Evolutionary conservation across 768 basidiomycete genomes (phyloP), one percentile per base, ranked within the genome.

Genomic region (Rickenella mellea): DNA sequence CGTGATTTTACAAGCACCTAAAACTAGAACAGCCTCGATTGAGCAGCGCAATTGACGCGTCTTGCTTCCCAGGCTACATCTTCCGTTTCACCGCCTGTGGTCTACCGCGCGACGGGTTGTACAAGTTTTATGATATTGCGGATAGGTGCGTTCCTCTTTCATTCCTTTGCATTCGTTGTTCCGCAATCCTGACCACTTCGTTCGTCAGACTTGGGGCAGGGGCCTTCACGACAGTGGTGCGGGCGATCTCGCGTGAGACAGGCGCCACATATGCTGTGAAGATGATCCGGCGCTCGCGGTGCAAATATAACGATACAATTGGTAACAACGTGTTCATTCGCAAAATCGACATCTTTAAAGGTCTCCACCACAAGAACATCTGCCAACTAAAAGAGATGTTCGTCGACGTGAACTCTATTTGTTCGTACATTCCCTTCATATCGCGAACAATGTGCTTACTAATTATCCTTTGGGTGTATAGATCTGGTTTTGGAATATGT

Each of bases 201-300:
- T n/a, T n/a, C n/a, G n/a, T n/a, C n/a, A n/a, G n/a, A n/a, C 74
- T 97, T 3, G 93, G 94, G 41, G 82, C 81, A 51, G 94, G 94
- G 7, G 80, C 88, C 2, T 98, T 96, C 56, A 94, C 91, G 4
- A 83, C 82, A 8, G 93, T 97, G 17, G 74, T 81, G 66, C 85
- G 83, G 57, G 91, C 86, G 1, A 67, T 92, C 33, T 72, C 78
- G 50, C 75, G 78, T 8, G 58, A 61, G 19, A 82, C 81, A 9
- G 89, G 89, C 11, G 64, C 73, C 42, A 78, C 78, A 70, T 81
- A 74, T 47, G 93, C 93, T 0, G 78, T 93, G 59, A 98, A 98
- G 67, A 81, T 90, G 66, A 88, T 92, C 45, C 70, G 78, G n/a
- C n/a, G n/a, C n/a, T n/a, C n/a, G n/a, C n/a, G n/a, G n/a, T n/a